Base-by-base conservation (phyloP, 2,329 filamentous ascomycete species). In the Alternaria arbusti region DNA sequence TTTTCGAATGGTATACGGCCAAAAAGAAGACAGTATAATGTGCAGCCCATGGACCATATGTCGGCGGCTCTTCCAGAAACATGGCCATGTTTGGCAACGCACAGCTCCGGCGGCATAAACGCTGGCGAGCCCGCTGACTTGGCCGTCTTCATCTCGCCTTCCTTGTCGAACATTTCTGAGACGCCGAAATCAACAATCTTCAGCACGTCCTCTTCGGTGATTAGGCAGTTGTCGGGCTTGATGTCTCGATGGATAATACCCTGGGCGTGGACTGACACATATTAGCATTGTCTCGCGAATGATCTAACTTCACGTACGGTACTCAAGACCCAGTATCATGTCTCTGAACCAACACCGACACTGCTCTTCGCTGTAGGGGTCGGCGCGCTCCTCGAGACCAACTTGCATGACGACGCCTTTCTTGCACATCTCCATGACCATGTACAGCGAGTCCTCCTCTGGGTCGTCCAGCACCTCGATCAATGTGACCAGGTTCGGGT, bases 111-210 rank as follows among this genome's bases (percentile, higher is more conserved):
- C 0, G 96, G 92, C 61, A 98, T 86, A 74, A 99, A 99, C 0
- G 96, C 96, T 0, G 96, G 96, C 4, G 94, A 97, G 1, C 96
- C 96, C 11, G 94, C 94, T 4, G 94, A 95, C 81, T 98, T 99
- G 62, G 91, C 90, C 0, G 93, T 97, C 78, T 89, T 90, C 96
- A 98, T 98, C 49, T 93, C 87, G 2, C 87, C 88, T 61, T 91
- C 85, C 78, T 96, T 97, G 76, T 95, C 91, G 71, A 99, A 99
- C 90, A 99, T 97, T 77, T 99, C 95, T 1, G 95, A 98, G 8
- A 98, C 96, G n/a, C 96, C 96, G 84, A 99, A 99, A 79, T 98
- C 96, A 56, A 97, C 94, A 68, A 99, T 91, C 79, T 98, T 99
- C 56, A 99, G 87, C n/a, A 97, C 89, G 73, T 98, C 91, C 59